These are phyloP conservation scores for Priceomyces haplophilus DNA, from an alignment of 805 yeast genomes.

Conservation along the genomic window DNA sequence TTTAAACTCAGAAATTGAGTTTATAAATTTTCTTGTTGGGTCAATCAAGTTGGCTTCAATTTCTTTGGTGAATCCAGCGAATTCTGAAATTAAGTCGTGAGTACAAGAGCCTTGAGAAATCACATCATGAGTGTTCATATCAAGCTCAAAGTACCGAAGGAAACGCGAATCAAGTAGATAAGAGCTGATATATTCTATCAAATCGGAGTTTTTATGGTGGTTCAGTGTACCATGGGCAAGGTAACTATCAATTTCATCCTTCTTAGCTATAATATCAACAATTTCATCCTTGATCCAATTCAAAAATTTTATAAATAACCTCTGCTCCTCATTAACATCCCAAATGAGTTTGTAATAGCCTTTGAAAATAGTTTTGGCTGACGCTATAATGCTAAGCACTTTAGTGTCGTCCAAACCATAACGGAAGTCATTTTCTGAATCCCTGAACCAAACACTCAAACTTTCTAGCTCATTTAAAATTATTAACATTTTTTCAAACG, in stretches of 20 bases:
- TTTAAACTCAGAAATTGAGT: slow-evolving; percentile 13
- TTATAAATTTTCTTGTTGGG: slow-evolving; percentile 29
- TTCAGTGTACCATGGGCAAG: slow-evolving; percentile 9
- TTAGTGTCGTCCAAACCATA: slow-evolving; percentile 10
- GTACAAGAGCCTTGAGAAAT: slow-evolving; percentile 3
- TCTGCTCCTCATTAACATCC: slow-evolving; percentile 46
- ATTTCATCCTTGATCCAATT: slow-evolving; percentile 42
- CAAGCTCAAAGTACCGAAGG: slow-evolving; percentile 19
- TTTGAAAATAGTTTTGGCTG: slow-evolving; percentile 27
- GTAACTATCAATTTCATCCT: slow-evolving; percentile 29
- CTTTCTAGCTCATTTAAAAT: slow-evolving; percentile 43
- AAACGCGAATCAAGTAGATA: slow-evolving; percentile 19
- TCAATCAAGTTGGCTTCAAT: slow-evolving; percentile 15
- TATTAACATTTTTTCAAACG: slow-evolving; percentile 53
- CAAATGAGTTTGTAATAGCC: slow-evolving; percentile 36
- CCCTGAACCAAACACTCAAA: slow-evolving; percentile 33
- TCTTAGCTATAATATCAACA: slow-evolving; percentile 34
- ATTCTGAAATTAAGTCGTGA: slow-evolving; percentile 7
- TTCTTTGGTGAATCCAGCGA: slow-evolving; percentile 8
- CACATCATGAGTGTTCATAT: slow-evolving; percentile 12
- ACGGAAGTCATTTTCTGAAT: slow-evolving; percentile 11
- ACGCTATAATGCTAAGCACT: slow-evolving; percentile 5
- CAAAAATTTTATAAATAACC: slow-evolving; percentile 42
- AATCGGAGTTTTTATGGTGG: slow-evolving; percentile 17
- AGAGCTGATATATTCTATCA: slow-evolving; percentile 23